phyloP scores from a whole-genome alignment of 768 basidiomycete species.

The Termitomyces sp. region DNA sequence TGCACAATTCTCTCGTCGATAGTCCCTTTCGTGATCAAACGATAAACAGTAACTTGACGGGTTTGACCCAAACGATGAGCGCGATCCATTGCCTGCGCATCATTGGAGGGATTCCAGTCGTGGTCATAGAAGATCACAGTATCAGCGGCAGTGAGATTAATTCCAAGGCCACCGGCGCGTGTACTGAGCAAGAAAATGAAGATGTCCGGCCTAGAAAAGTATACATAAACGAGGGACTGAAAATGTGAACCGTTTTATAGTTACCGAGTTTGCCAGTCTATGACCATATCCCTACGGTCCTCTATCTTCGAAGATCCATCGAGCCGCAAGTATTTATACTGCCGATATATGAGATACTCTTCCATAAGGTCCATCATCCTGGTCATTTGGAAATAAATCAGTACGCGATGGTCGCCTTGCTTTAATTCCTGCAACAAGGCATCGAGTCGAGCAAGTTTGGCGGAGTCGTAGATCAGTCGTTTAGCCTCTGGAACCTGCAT shows the following conservation, averaged over 20 bases:
- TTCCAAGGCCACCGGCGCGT: conserved; percentile 92
- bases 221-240: neutral
- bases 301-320: conserved; percentile 95
- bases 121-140: conserved; percentile 95
- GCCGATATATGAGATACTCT: conserved; percentile 94
- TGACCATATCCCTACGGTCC: conserved; percentile 98
- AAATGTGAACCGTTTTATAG: conserved; percentile 16
- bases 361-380: conserved; percentile 99
- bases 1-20: conserved; percentile 98
- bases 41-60: conserved; percentile 95
- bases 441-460: conserved; percentile 91
- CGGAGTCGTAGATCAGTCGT: conserved; percentile 93
- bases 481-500: conserved; percentile 96
- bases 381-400: conserved; percentile 99
- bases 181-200: conserved; percentile 91
- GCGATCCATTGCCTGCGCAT: conserved; percentile 98
- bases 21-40: conserved; percentile 88
- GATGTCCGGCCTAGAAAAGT: conserved; percentile 68
- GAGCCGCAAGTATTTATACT: conserved; percentile 90
- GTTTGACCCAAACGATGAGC: conserved; percentile 97
- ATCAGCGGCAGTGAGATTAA: conserved; percentile 94
- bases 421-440: conserved; percentile 88
- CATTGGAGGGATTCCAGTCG: conserved; percentile 97
- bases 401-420: conserved; percentile 85
- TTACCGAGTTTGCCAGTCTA: conserved; percentile 97